Evolutionary conservation across 2,329 filamentous ascomycete species (phyloP).

Genomic region (Neoarthrinium moseri): DNA sequence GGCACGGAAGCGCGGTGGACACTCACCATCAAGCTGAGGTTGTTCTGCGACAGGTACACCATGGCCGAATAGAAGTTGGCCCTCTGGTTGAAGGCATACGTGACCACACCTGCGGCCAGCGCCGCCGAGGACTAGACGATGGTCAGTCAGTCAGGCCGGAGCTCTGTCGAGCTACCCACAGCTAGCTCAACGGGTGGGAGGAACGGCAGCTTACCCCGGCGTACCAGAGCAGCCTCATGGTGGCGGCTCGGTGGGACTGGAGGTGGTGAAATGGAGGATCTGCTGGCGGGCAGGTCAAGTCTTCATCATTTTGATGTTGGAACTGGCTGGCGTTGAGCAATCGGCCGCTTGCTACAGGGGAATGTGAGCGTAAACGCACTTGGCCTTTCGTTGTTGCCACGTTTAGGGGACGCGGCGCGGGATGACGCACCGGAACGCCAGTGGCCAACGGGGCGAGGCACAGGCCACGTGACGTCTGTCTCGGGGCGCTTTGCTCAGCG

Average conservation of each 20-base stretch:
- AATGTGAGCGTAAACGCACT: no score
- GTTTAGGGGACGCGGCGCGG: conserved; percentile 12
- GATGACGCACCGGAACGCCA: background rate
- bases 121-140: conserved; percentile 68
- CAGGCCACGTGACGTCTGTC: conserved; percentile 4
- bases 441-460: background rate
- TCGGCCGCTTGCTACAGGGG: conserved; percentile 12
- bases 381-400: conserved; percentile 17
- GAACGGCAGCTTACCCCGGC: conserved; percentile 49
- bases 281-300: conserved; percentile 24
- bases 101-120: conserved; percentile 78
- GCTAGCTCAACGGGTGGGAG: conserved; percentile 11
- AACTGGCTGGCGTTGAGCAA: conserved; percentile 10
- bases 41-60: conserved; percentile 95
- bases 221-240: conserved; percentile 61
- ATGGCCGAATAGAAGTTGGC: conserved; percentile 98
- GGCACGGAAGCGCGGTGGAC: conserved; percentile 1
- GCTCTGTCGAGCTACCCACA: conserved; percentile 8
- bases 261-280: background rate
- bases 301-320: conserved; percentile 31
- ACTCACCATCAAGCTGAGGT: conserved; percentile 85
- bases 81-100: conserved; percentile 90
- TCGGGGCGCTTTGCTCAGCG: background rate
- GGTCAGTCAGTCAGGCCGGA: conserved; percentile 14
- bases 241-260: conserved; percentile 21